Evolutionary conservation across 2,329 filamentous ascomycete genomes (phyloP).

Genomic region (Verticillium isaacii): DNA sequence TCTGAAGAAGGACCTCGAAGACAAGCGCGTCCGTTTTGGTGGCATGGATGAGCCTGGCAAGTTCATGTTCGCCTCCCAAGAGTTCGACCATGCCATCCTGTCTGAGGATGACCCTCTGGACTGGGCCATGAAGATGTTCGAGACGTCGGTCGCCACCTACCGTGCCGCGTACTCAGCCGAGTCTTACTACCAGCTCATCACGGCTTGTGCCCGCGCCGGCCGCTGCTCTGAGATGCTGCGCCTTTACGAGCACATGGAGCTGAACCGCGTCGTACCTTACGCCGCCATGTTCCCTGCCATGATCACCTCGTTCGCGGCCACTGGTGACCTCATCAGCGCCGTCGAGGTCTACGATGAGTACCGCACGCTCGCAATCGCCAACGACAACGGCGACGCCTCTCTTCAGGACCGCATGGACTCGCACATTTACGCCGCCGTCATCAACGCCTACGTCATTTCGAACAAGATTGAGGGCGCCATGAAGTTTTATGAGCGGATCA

Average conservation of each 20-base stretch:
- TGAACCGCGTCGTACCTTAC: slow-evolving; percentile 65
- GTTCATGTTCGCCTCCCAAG: slow-evolving; percentile 85
- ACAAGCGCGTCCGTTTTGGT: slow-evolving; percentile 79
- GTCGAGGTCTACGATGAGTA: slow-evolving; percentile 97
- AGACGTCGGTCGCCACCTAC: slow-evolving; percentile 63
- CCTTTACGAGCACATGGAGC: slow-evolving; percentile 89
- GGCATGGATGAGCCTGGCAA: slow-evolving; percentile 78
- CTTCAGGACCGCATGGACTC: slow-evolving; percentile 71
- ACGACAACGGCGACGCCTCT: slow-evolving; percentile 68
- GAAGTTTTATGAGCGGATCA: slow-evolving; percentile 80
- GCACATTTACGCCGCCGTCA: slow-evolving; percentile 83
- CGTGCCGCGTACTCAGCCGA: slow-evolving; percentile 68
- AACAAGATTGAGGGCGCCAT: slow-evolving; percentile 76
- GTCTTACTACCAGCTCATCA: slow-evolving; percentile 81
- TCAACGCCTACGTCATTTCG: slow-evolving; percentile 81
- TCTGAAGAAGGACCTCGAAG: slow-evolving; percentile 69
- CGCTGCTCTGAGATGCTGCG: slow-evolving; percentile 84
- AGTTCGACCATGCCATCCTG: slow-evolving; percentile 81
- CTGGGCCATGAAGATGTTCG: slow-evolving; percentile 81
- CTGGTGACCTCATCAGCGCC: slow-evolving; percentile 78
- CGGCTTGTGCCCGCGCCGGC: slow-evolving; percentile 78
- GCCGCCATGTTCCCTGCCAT: slow-evolving; percentile 84
- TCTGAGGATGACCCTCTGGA: slow-evolving; percentile 82
- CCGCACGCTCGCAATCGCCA: slow-evolving; percentile 77
- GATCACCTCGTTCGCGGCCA: slow-evolving; percentile 86